Conservation (phyloP, 2,329 filamentous ascomycete species). For the Claviceps monticola region DNA sequence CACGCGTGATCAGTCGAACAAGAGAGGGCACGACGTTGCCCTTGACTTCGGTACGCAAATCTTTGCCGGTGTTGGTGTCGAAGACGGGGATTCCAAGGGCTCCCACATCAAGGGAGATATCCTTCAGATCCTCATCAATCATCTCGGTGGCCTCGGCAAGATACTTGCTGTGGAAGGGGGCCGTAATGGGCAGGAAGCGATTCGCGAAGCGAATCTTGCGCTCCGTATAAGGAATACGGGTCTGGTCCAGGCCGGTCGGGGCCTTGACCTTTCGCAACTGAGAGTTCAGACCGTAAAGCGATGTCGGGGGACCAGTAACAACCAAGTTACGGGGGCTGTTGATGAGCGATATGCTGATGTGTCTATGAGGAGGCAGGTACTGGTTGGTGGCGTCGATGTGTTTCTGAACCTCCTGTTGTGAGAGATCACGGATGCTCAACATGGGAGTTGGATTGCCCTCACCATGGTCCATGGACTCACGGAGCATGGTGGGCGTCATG, state of each 20-base stretch:
- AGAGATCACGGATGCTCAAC: constrained; percentile 91
- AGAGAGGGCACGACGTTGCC: constrained; percentile 77
- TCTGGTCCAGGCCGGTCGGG: constrained; percentile 93
- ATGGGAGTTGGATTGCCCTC: constrained; percentile 95
- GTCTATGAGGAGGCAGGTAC: constrained; percentile 81
- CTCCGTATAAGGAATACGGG: constrained; percentile 83
- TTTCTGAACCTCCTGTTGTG: constrained; percentile 77
- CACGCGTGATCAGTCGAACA: constrained; percentile 84
- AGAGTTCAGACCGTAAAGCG: constrained; percentile 88
- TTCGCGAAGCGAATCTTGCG: constrained; percentile 94
- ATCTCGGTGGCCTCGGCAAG: constrained; percentile 67
- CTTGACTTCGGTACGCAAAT: constrained; percentile 56
- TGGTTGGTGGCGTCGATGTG: constrained; percentile 96
- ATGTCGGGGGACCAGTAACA: constrained; percentile 89
- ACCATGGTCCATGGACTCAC: constrained; percentile 85
- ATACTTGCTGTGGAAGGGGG: constrained; percentile 96
- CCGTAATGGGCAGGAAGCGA: constrained; percentile 92
- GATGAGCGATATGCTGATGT: constrained; percentile 88
- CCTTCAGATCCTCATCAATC: constrained; percentile 77
- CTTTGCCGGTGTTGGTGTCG: constrained; percentile 78
- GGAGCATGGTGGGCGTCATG: constrained; percentile 75
- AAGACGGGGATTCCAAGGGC: constrained; percentile 75
- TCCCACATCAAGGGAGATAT: constrained; percentile 60
- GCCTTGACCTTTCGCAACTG: constrained; percentile 95
- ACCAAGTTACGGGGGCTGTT: constrained; percentile 97